These are phyloP conservation scores for Phalaenopsis aphrodite DNA, from an alignment of 106 monocot genomes.

Conservation along the genomic window DNA sequence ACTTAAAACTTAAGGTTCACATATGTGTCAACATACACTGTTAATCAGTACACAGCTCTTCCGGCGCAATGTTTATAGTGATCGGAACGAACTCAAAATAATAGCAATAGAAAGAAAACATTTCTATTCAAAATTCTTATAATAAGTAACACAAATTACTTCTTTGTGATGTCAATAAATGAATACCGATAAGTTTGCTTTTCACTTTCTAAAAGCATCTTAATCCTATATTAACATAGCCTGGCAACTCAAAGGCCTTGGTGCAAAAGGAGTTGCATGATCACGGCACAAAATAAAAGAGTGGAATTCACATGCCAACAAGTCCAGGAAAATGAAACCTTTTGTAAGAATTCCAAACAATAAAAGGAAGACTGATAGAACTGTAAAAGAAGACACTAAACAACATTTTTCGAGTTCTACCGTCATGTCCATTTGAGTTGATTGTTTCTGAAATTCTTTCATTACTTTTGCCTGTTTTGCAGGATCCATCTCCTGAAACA, in stretches of 20 bases:
- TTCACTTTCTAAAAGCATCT: neutral
- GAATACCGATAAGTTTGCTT: neutral
- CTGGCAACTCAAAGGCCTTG: neutral
- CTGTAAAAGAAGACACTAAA: neutral
- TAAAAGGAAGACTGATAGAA: neutral
- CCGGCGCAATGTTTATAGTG: neutral
- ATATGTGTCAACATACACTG: neutral
- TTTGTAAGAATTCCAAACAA: neutral
- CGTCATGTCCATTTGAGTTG: slow-evolving; percentile 94
- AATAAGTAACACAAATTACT: neutral
- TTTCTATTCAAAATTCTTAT: neutral
- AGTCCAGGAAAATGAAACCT: neutral
- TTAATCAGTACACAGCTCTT: neutral
- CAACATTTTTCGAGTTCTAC: slow-evolving; percentile 26
- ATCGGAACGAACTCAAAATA: neutral
- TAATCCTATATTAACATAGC: neutral
- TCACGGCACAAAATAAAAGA: neutral
- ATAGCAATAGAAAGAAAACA: neutral
- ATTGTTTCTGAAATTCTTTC: slow-evolving; percentile 97
- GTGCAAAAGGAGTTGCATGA: neutral
- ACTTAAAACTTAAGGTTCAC: neutral
- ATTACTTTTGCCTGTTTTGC: slow-evolving; percentile 81
- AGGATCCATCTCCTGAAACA: slow-evolving; percentile 92
- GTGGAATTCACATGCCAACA: neutral
- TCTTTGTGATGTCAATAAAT: neutral